A percentile compares a stretch with the other conserved stretches of the same genome.
Evolutionary conservation across 169 alveolate genomes (phyloP).

Genomic region (Plasmodium falciparum): DNA sequence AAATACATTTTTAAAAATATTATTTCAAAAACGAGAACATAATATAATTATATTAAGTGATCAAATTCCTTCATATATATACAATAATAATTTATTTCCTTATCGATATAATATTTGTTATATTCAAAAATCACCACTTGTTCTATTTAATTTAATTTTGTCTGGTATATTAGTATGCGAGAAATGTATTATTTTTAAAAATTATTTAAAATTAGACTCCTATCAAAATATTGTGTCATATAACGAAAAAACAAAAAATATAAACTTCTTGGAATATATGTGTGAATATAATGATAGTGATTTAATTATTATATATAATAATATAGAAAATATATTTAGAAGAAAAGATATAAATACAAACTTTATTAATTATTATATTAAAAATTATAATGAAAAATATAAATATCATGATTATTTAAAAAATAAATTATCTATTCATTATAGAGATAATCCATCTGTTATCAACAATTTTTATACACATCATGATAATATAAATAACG

Average conservation of each 20-base stretch:
- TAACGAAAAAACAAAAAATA: slow-evolving; percentile 39
- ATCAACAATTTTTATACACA: neutral
- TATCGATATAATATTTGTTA: slow-evolving; percentile 70
- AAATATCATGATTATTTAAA: slow-evolving; percentile 38
- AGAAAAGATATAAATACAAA: slow-evolving; percentile 38
- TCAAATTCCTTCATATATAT: slow-evolving; percentile 66
- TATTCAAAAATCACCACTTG: slow-evolving; percentile 70
- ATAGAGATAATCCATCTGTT: neutral
- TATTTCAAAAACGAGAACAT: slow-evolving; percentile 26
- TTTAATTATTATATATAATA: slow-evolving; percentile 49
- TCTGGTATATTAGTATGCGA: slow-evolving; percentile 63
- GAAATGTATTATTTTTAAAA: slow-evolving; percentile 70
- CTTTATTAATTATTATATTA: slow-evolving; percentile 9
- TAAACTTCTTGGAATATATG: slow-evolving; percentile 67
- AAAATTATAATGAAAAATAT: neutral
- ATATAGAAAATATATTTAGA: slow-evolving; percentile 60
- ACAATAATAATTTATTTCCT: slow-evolving; percentile 39
- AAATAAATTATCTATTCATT: slow-evolving; percentile 9
- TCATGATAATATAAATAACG: neutral
- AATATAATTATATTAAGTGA: slow-evolving; percentile 67
- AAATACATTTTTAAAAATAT: slow-evolving; percentile 54
- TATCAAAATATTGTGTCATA: slow-evolving; percentile 61
- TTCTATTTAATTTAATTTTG: slow-evolving; percentile 26
- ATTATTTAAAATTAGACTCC: slow-evolving; percentile 64
- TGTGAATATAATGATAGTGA: slow-evolving; percentile 69